Evolutionary conservation across 257 asterid species (phyloP).

Genomic region (Gardenia jasminoides): DNA sequence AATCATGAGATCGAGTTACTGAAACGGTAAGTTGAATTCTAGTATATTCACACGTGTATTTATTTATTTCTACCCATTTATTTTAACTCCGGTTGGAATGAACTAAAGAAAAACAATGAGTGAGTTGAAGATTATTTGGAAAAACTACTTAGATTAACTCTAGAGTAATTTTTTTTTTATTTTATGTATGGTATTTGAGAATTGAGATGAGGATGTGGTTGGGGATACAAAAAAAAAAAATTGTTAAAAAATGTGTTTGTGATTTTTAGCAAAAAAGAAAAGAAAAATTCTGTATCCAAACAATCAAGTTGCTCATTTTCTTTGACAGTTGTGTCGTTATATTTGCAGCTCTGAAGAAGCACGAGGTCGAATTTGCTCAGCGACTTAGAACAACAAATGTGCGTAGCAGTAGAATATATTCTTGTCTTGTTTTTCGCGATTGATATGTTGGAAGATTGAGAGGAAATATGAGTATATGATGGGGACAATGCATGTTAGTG

Average conservation of each 20-base stretch:
- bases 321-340: not conserved
- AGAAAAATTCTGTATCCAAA: not conserved
- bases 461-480: not conserved
- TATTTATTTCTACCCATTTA: no score
- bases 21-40: not conserved
- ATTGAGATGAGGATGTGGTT: no score
- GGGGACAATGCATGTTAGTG: not conserved
- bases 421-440: not conserved
- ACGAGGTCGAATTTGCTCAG: not conserved
- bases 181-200: no score
- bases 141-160: no score
- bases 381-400: not conserved
- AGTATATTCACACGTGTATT: no score
- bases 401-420: not conserved
- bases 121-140: not conserved
- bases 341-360: not conserved
- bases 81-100: not conserved
- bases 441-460: not conserved
- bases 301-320: not conserved
- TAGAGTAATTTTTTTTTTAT: no score
- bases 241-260: no score
- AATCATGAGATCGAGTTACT: not conserved
- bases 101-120: not conserved
- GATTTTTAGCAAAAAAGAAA: no score
- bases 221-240: no score